Base-by-base conservation (phyloP, 2,329 filamentous ascomycete genomes). In the Pseudogymnoascus sp. region DNA sequence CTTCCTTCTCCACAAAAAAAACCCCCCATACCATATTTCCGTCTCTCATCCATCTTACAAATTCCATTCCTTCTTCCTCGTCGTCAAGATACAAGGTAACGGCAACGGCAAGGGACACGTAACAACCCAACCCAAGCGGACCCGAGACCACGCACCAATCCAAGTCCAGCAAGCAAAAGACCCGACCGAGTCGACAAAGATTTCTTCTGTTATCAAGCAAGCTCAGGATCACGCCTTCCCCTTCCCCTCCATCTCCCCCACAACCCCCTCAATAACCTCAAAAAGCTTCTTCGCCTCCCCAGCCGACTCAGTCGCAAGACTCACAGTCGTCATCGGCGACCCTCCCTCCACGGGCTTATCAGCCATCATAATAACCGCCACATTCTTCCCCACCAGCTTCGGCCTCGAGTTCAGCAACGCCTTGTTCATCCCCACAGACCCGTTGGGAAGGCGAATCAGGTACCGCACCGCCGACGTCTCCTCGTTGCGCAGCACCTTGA, bases 381-480 rank as follows among this genome's bases (percentile, higher is more conserved):
- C 74, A 61, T 81, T 84, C 72, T 85, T 88, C 52, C 70, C 77
- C 26, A 79, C 77, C 5, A 78, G 74, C 67, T 81, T 81, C 74
- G 91, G 92, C 4, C 77, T 76, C 58, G 84, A 73, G n/a, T 79
- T 75, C 1, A 82, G 75, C 33, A 89, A 72, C 56, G 92, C 72
- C 65, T 85, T 82, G 74, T 95, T 95, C 67, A 95, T 75, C 3
- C 87, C 80, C 52, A 92, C 77, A 37, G 86, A 82, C 13, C 90
- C 90, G 63, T 84, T 81, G 0, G 89, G 0, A 80, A 83, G 28
- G 79, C 75, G 88, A 88, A 95, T 1, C 79, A 77, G 58, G 76
- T 81, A 67, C 79, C 77, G n/a, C 73, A 34, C 28, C 0, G 28
- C 74, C 67, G 78, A 79, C 57, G 70, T 66, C 69, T 74, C 74